Percentiles rank a stretch among this genome's conserved stretches.
These are phyloP conservation scores for Paramecium biaurelia DNA, from an alignment of 73 alveolate species.

Conservation along the genomic window DNA sequence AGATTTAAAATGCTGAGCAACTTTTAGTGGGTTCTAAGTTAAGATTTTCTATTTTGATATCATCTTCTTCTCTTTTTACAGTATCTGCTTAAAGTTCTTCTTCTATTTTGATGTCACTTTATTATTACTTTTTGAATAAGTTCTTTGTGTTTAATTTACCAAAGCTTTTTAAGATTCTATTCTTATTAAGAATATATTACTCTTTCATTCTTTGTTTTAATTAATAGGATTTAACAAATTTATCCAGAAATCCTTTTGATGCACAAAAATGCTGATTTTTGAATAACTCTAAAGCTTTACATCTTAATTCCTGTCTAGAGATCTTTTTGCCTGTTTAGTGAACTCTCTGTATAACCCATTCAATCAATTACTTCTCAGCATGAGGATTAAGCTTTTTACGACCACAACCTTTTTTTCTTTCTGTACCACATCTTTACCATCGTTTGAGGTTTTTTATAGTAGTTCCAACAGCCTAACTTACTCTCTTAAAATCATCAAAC, in stretches of 20 bases:
- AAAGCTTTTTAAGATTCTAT: background rate
- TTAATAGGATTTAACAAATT: background rate
- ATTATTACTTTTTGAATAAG: background rate
- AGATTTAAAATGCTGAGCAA: background rate
- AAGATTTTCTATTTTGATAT: background rate
- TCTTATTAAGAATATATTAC: background rate
- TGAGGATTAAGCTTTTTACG: slow-evolving; percentile 7
- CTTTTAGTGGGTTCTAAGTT: background rate
- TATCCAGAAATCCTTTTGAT: slow-evolving; percentile 32
- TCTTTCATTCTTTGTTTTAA: background rate
- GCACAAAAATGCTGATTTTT: background rate
- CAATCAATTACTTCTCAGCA: background rate
- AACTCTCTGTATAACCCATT: background rate
- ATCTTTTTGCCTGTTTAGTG: background rate
- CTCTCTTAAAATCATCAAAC: background rate
- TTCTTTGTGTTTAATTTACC: background rate
- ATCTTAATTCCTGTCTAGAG: background rate
- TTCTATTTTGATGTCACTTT: background rate
- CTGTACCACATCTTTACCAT: background rate
- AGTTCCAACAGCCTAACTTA: background rate
- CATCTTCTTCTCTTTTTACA: background rate
- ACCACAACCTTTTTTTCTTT: slow-evolving; percentile 39
- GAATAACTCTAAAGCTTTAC: background rate
- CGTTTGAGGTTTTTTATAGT: slow-evolving; percentile 7
- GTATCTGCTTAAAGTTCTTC: background rate